Percentiles rank a stretch among this genome's conserved stretches.
Conservation (phyloP, 164 flowering plant genomes). For the Aristolochia californica region DNA sequence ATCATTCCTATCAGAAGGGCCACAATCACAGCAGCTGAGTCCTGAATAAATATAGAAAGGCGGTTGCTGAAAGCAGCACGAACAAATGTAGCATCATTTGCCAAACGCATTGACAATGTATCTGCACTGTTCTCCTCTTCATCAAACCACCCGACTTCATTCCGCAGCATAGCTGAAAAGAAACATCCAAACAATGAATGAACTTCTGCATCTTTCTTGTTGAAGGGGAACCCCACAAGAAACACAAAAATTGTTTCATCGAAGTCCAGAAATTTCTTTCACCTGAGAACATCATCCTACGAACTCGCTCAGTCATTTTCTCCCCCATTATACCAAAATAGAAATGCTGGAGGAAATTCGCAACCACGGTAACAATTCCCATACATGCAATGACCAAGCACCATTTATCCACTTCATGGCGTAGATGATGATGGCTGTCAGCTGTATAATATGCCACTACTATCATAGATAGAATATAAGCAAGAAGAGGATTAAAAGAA, state of each 20-base stretch:
- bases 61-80: slow-evolving; percentile 98
- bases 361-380: slow-evolving; percentile 93
- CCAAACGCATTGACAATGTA: slow-evolving; percentile 88
- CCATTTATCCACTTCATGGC: slow-evolving; percentile 73
- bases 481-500: slow-evolving; percentile 95
- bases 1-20: slow-evolving; percentile 83
- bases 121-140: slow-evolving; percentile 95
- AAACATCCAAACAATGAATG: slow-evolving; percentile 2
- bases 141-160: slow-evolving; percentile 99
- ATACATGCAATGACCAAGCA: slow-evolving; percentile 84
- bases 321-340: slow-evolving; percentile 99
- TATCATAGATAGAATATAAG: slow-evolving; percentile 64
- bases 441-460: slow-evolving; percentile 63
- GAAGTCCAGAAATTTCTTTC: not conserved
- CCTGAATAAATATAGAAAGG: slow-evolving; percentile 90
- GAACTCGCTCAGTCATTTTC: slow-evolving; percentile 97
- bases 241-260: too few species aligned
- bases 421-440: slow-evolving; percentile 37
- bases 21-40: slow-evolving; percentile 73
- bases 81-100: slow-evolving; percentile 98
- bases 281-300: slow-evolving; percentile 99
- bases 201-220: not conserved
- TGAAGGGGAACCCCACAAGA: too few species aligned
- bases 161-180: slow-evolving; percentile 79
- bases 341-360: slow-evolving; percentile 92